Percentiles rank a stretch among this genome's conserved stretches.
phyloP scores from a whole-genome alignment of 2,329 filamentous ascomycete species.

The Aspergillus sp. region DNA sequence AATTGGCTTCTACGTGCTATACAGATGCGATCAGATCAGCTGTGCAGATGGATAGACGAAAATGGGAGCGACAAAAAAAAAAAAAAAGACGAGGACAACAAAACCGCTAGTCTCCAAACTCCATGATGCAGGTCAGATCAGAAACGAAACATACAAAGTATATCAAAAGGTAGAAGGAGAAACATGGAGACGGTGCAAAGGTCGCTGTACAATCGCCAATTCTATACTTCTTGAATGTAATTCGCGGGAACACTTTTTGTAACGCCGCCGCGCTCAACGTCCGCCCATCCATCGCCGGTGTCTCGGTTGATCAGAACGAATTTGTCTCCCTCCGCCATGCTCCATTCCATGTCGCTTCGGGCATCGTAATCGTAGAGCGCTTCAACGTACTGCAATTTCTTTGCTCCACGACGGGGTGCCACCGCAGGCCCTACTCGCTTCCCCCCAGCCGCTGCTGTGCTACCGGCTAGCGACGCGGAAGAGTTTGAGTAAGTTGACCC shows the following conservation, averaged over 20 bases:
- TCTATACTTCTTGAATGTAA: conserved; percentile 72
- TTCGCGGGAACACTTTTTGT: conserved; percentile 90
- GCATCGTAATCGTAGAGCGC: conserved; percentile 90
- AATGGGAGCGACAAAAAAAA: background rate
- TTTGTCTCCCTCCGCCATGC: conserved; percentile 84
- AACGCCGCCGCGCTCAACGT: conserved; percentile 87
- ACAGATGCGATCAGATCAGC: background rate
- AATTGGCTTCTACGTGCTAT: background rate
- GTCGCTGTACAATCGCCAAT: background rate
- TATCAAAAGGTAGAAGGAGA: background rate
- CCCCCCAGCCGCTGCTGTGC: conserved; percentile 36
- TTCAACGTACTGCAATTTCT: conserved; percentile 91
- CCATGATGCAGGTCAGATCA: conserved; percentile 9
- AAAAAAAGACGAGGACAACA: background rate
- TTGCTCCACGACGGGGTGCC: conserved; percentile 83
- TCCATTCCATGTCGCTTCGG: conserved; percentile 81
- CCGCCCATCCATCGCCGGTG: conserved; percentile 90
- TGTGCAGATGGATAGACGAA: background rate
- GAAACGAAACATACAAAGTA: conserved; percentile 6
- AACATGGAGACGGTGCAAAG: background rate
- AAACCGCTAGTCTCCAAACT: conserved; percentile 10
- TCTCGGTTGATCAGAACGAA: conserved; percentile 89
- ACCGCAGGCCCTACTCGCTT: conserved; percentile 93
- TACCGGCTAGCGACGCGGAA: conserved; percentile 64
- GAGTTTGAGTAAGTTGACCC: conserved; percentile 77